These are phyloP conservation scores for Lactarius hatsudake DNA, from an alignment of 768 basidiomycete genomes.

Conservation along the genomic window DNA sequence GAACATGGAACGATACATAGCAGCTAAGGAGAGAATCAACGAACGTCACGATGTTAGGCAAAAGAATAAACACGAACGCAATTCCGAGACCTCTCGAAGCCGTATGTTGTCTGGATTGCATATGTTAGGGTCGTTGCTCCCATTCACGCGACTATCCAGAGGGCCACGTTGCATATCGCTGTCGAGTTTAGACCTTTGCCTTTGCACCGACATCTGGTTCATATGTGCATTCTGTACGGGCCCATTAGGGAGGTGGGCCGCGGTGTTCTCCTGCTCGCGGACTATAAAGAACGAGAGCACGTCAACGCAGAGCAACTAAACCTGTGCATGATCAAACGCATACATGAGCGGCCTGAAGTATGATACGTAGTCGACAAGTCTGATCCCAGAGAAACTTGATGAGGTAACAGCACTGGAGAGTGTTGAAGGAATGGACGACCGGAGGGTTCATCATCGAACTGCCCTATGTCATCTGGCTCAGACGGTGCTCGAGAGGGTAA, in stretches of 20 bases:
- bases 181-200: background rate
- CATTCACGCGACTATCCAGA: background rate
- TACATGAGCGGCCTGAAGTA: slow-evolving; percentile 6
- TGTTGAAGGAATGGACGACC: background rate
- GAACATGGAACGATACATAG: slow-evolving; percentile 76
- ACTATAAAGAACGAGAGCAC: background rate
- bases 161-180: background rate
- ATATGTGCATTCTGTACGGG: background rate
- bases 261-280: background rate
- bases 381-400: background rate
- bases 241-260: background rate
- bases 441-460: background rate
- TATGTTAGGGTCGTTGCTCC: background rate
- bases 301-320: background rate
- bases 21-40: slow-evolving; percentile 50
- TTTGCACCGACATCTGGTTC: background rate
- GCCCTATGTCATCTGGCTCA: background rate
- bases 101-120: slow-evolving; percentile 43
- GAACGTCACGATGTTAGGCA: background rate
- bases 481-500: background rate
- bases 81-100: slow-evolving; percentile 67
- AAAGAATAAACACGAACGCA: slow-evolving; percentile 49
- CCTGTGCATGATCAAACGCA: background rate
- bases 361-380: background rate
- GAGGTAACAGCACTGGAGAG: background rate